Base-by-base conservation (phyloP, 352 stramenopile species). In the Phytopythium aichiense region DNA sequence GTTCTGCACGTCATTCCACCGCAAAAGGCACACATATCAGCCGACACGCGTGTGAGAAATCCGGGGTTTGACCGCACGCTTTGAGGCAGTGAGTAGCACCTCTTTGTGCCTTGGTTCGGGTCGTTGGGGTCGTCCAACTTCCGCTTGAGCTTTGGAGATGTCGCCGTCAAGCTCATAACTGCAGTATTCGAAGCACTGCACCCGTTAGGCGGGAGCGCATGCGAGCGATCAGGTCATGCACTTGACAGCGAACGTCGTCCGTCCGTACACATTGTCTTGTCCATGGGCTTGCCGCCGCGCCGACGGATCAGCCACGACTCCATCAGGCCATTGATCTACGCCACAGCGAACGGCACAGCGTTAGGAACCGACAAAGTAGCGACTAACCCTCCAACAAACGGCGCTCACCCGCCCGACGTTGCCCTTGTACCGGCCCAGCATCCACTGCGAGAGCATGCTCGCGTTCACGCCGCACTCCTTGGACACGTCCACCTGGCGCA, bases 391-490 rank as follows among this genome's bases (percentile, higher is more conserved):
- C 12, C 2, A 46, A 6, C 16, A n/a, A 2, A 23, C 40, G 40
- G 15, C 6, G 40, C 81, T 33, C 77, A 92, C 82, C 60, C 84
- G 74, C 0, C 76, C 82, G 51, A 93, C 79, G 55, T 93, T 93
- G 62, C 84, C 84, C 56, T 93, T 93, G 79, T 93, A 93, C 30
- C 84, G 72, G 11, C 84, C 84, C 48, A 93, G 72, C 84, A 93
- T 93, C 84, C 84, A 93, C 68, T 93, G 84, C 43, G 84, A 93
- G 48, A 93, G 74, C 84, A 93, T 93, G 63, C 78, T 90, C 40
- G 84, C 84, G 60, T 93, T 93, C 55, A 93, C 84, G 48, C 84
- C 84, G 38, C 84, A 93, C 64, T 93, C 84, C 68, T 93, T 93
- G 33, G 81, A 91, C 54, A 93, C 84, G 51, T 93, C 84, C 28